Evolutionary conservation across 129 eudicot genomes (phyloP), one percentile per base, ranked within the genome.

Genomic region (Flaveria trinervia): DNA sequence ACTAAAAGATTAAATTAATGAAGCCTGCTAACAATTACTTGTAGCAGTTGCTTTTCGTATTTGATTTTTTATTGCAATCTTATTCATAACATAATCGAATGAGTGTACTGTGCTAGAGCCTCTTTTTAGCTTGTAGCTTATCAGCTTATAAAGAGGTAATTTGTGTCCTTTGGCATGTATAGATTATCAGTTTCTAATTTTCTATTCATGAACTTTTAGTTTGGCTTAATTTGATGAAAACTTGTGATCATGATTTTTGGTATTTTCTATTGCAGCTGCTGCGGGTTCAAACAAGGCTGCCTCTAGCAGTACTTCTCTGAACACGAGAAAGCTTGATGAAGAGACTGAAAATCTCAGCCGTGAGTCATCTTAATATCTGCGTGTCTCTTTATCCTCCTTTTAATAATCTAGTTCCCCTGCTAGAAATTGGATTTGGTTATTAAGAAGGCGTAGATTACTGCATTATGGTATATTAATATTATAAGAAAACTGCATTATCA

Each of bases 301-400:
- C 74, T 88, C 97, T 48, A 91, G 97, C 60, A 72, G 97, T 65
- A 91, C 97, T 48, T 78, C 97, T 25, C 76, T 91, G 80, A 91
- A 91, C 84, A 91, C 97, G 62, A 83, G 97, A 84, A 88, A 91
- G 84, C 91, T 90, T 74, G 96, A 90, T 81, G 96, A 90, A 57
- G 96, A 90, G 55, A 90, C 96, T 36, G 97, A 91, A 68, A 89
- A 88, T 81, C 86, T 91, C 76, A 8, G 88, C 70, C 97, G 97
- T 91, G 65, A 85, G 97, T 90, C 65, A 22, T 57, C 30, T 20
- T 57, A 22, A 20, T 57, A 20, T 50, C 77, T 67, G 23, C 44
- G 1, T 55, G 1, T 8, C 48, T 7, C 20, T 56, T 74, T 13
- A 22, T 48, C 64, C 7, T 57, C 11, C 14, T 57, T 20, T 22